Evolutionary conservation across 225 moss, liverwort and hornwort genomes (phyloP).

Genomic region (Pseudoscleropodium purum): DNA sequence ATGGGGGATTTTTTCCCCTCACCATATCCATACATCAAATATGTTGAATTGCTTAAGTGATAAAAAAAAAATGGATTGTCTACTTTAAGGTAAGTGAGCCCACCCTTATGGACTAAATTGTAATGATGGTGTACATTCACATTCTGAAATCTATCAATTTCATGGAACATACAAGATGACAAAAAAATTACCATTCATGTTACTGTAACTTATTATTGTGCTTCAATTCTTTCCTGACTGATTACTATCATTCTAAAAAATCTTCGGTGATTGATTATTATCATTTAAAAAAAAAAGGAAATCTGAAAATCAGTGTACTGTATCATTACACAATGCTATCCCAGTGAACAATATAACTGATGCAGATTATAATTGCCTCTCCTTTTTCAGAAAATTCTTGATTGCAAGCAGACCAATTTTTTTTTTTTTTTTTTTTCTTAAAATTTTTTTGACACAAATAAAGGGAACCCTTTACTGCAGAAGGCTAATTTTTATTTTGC

Average conservation of each 20-base stretch:
- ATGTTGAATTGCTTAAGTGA: no score
- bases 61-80: no score
- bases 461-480: no score
- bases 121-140: not conserved
- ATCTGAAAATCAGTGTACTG: not conserved
- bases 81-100: not conserved
- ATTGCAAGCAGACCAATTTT: not conserved
- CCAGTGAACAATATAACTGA: not conserved
- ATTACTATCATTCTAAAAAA: not conserved
- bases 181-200: not conserved
- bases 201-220: no score
- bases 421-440: no score
- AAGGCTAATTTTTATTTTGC: not conserved
- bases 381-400: not conserved
- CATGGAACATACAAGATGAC: not conserved
- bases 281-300: not conserved
- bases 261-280: not conserved
- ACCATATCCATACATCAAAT: no score
- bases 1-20: no score
- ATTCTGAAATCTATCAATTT: not conserved
- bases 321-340: not conserved
- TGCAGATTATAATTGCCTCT: not conserved
- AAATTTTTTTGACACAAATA: no score
- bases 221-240: not conserved
- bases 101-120: not conserved